Evolutionary conservation across 371 early-diverging fungal species (phyloP).

Genomic region (Blastocladiella emersonii): DNA sequence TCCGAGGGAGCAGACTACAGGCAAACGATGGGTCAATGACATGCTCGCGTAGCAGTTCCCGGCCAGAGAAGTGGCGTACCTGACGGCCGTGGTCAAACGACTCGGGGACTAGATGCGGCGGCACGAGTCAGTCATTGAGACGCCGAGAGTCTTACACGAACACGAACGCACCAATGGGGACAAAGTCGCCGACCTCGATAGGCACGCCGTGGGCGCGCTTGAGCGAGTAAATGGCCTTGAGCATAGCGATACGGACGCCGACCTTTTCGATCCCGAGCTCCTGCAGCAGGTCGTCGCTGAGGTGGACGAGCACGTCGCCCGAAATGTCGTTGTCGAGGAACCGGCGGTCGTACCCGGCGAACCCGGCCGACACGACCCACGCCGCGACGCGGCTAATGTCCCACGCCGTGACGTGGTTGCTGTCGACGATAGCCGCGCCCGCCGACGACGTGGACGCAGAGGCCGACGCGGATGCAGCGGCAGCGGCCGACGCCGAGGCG

Average conservation of each 20-base stretch:
- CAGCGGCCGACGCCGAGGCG: too few relatives aligned
- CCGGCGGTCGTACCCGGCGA: background rate
- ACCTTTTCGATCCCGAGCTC: slow-evolving; percentile 73
- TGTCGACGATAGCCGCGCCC: too few relatives aligned
- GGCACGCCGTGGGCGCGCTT: slow-evolving; percentile 62
- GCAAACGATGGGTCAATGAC: too few relatives aligned
- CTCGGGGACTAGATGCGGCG: too few relatives aligned
- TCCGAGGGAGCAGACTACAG: too few relatives aligned
- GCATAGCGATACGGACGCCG: slow-evolving; percentile 69
- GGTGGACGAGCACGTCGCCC: slow-evolving; percentile 75
- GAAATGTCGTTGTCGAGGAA: slow-evolving; percentile 65
- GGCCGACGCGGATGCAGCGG: too few relatives aligned
- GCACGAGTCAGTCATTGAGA: too few relatives aligned
- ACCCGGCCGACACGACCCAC: background rate
- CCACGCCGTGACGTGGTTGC: background rate
- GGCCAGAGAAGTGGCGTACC: too few relatives aligned
- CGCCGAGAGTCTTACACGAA: too few relatives aligned
- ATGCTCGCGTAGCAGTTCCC: too few relatives aligned
- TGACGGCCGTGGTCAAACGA: too few relatives aligned
- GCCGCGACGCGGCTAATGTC: background rate
- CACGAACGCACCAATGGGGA: slow-evolving; percentile 44
- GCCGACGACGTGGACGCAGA: too few relatives aligned
- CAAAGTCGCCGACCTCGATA: slow-evolving; percentile 70
- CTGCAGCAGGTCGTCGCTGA: slow-evolving; percentile 78
- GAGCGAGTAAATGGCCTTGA: slow-evolving; percentile 69